Evolutionary conservation across 2,329 filamentous ascomycete species (phyloP), one percentile per base, ranked within the genome.

Genomic region (Microsporum audouinii): DNA sequence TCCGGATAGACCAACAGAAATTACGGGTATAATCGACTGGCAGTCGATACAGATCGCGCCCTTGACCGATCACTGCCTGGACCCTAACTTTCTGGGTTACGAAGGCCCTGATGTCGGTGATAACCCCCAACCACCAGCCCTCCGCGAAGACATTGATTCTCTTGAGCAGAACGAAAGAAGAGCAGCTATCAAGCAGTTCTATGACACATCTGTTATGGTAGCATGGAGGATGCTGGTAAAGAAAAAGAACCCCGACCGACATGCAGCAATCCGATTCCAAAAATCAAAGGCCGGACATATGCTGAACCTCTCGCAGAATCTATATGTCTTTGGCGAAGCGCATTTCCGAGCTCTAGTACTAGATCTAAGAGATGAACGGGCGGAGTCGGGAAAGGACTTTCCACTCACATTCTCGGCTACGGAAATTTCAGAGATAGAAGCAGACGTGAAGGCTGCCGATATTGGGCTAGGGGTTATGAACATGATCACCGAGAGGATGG

Each of bases 101-200:
- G 63, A 65, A 14, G 66, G 66, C 36, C 66, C 69, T 33, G 66
- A 71, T 58, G 67, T 66, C 1, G 69, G 68, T 14, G 66, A 71
- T 14, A 61, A 68, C 4, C 60, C 61, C 57, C 62, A 65, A 57
- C 6, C 38, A 33, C 68, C 66, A 8, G 63, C 60, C 10, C 17
- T 60, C 6, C 65, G 66, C 23, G 57, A 58, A 60, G 60, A 59
- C 10, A 60, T 41, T 14, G 47, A 57, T 14, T 56, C 45, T 2
- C 17, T 60, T 38, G 10, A 57, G 33, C n/a, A 53, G n/a, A 43
- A 55, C n/a, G 45, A 62, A 14, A 62, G 56, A 43, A 38, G 2
- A 4, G 43, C 51, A 36, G 61, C 43, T 5, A 4, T 39, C 1
- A 55, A 43, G 1, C 51, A 41, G 5, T 59, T 45, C 41, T 27